Base-by-base conservation (phyloP, 208 protist species). In the Acanthamoeba sp. region DNA sequence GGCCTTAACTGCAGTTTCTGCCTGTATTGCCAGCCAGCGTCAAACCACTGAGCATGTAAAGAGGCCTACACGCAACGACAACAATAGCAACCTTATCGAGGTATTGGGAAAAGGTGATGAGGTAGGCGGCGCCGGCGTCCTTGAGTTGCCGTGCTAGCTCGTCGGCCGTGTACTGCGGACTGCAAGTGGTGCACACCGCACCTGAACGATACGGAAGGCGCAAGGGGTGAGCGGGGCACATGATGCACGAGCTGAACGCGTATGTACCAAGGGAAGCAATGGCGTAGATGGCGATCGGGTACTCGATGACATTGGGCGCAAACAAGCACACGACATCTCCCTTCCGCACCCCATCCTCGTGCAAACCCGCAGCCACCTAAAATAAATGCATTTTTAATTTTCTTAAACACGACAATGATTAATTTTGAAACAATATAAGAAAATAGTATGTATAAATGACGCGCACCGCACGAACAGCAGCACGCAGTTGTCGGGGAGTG, bases 231-330 rank as follows among this genome's bases (percentile, higher is more conserved):
- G 42, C 12, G 64, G 18, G 2, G 14, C 29, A 73, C 34, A 12
- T 1, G 12, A 32, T n/a, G n/a, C n/a, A n/a, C 12, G 7, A 32
- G 34, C 69, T 5, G 82, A 34, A 29, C 36, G 12, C 9, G 36
- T 82, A 82, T 38, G 95, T 96, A 34, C 85, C 40, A 0, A 92
- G 69, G 0, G 93, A 89, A 36, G 42, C n/a, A 73, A 96, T 52
- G 34, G 84, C 94, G 34, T 95, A 95, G 45, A 96, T 78, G 9
- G 82, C 69, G 6, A 94, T 76, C 5, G 55, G 27, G 78, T 95
- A 96, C 40, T 96, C 92, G 73, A 84, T 45, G 52, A 91, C 18
- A 89, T 96, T 96, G 85, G 66, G 95, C 34, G 94, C 40, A 50
- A 95, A 71, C 14, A 96, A 20, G 27, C 42, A 89, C 32, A 96